Evolutionary conservation across 1,139 yeast genomes (phyloP).

Genomic region (Candida labiduridarum): DNA sequence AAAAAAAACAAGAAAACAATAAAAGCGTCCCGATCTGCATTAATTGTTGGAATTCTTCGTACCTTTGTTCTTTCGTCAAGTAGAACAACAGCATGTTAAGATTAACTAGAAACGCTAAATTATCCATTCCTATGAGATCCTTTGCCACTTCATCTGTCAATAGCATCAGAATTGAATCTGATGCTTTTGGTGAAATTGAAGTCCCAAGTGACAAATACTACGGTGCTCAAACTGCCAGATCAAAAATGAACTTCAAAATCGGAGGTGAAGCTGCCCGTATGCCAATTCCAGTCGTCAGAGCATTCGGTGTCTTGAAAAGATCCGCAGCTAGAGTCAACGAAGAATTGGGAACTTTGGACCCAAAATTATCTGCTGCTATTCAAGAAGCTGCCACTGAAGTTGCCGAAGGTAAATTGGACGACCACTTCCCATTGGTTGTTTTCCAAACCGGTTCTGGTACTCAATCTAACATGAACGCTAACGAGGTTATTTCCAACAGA

Average conservation of each 20-base stretch:
- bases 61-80: background rate
- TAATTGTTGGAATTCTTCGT: background rate
- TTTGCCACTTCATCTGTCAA: constrained; percentile 30
- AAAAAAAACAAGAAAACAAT: background rate
- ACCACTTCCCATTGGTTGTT: constrained; percentile 96
- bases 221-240: constrained; percentile 98
- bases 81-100: constrained; percentile 31
- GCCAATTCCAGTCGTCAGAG: constrained; percentile 88
- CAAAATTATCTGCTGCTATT: constrained; percentile 80
- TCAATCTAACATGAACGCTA: constrained; percentile 98
- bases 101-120: constrained; percentile 21
- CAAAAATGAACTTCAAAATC: constrained; percentile 89
- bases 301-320: constrained; percentile 92
- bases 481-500: constrained; percentile 96
- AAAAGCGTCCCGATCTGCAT: background rate
- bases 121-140: constrained; percentile 23
- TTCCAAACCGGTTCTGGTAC: constrained; percentile 99
- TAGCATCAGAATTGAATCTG: constrained; percentile 75
- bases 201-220: constrained; percentile 86
- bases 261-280: constrained; percentile 90
- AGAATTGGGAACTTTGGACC: constrained; percentile 77
- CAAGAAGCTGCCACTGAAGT: constrained; percentile 96
- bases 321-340: constrained; percentile 94
- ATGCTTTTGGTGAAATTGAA: constrained; percentile 94
- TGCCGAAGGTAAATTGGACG: constrained; percentile 84